Percentiles rank a stretch among this genome's conserved stretches.
These are phyloP conservation scores for Phytophthora fragariaefolia DNA, from an alignment of 352 stramenopile species.

Conservation along the genomic window DNA sequence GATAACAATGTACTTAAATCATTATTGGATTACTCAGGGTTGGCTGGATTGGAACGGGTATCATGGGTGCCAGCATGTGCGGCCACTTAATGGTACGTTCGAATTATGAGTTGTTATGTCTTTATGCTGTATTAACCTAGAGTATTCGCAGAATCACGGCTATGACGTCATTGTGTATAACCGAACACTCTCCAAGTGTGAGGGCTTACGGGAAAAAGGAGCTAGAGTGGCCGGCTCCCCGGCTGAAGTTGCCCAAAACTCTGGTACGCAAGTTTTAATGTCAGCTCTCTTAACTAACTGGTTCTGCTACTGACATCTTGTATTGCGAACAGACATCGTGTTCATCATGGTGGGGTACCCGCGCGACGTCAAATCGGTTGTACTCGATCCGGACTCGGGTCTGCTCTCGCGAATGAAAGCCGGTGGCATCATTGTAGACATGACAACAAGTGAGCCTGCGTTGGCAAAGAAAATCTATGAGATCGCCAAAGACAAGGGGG, in stretches of 20 bases:
- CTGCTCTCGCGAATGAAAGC: slow-evolving; percentile 75
- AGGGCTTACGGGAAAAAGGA: slow-evolving; percentile 76
- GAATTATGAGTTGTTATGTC: not conserved
- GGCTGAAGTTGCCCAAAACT: slow-evolving; percentile 78
- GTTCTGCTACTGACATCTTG: slow-evolving; percentile 1
- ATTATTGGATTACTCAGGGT: slow-evolving; percentile 43
- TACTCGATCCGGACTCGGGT: slow-evolving; percentile 71
- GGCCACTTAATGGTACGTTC: slow-evolving; percentile 78
- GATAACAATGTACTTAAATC: not conserved
- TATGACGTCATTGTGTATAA: slow-evolving; percentile 91
- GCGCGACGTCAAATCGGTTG: slow-evolving; percentile 80
- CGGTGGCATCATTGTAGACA: slow-evolving; percentile 89
- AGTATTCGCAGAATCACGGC: slow-evolving; percentile 60
- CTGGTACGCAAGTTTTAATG: slow-evolving; percentile 44
- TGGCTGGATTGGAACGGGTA: slow-evolving; percentile 87
- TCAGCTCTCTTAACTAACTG: not conserved
- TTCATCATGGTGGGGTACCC: slow-evolving; percentile 92
- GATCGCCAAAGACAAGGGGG: slow-evolving; percentile 67
- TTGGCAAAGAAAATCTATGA: slow-evolving; percentile 91
- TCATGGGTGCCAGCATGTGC: slow-evolving; percentile 93
- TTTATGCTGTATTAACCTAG: not conserved
- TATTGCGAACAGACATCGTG: slow-evolving; percentile 72
- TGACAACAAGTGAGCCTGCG: slow-evolving; percentile 90
- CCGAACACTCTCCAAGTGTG: slow-evolving; percentile 84
- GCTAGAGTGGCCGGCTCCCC: slow-evolving; percentile 76